phyloP scores from a whole-genome alignment of 176 grass and related monocot genomes.

The Triticum urartu region DNA sequence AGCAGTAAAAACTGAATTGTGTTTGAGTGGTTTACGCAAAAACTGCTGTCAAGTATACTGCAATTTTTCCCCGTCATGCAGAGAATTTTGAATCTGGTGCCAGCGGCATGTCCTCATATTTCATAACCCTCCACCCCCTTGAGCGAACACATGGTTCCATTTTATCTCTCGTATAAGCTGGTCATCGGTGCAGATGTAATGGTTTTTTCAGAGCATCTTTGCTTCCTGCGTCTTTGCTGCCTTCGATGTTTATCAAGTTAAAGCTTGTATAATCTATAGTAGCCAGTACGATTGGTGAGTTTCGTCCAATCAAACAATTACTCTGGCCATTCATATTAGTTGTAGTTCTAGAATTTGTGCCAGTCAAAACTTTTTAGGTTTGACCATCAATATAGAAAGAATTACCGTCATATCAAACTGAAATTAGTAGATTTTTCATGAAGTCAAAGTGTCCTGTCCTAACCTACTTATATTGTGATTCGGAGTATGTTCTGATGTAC shows the following conservation, averaged over 20 bases:
- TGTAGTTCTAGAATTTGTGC: background rate
- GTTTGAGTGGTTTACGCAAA: background rate
- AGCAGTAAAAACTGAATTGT: background rate
- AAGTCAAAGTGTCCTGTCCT: background rate
- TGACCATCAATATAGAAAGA: background rate
- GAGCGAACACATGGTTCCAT: background rate
- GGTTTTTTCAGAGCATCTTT: background rate
- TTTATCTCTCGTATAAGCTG: background rate
- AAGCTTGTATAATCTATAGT: background rate
- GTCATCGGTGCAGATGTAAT: background rate
- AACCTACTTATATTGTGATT: background rate
- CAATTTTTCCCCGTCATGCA: background rate
- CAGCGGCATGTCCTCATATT: background rate
- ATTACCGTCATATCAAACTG: background rate
- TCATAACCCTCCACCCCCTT: too few relatives aligned
- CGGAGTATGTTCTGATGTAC: background rate
- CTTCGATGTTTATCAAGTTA: background rate
- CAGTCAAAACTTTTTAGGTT: background rate
- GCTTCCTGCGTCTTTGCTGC: background rate
- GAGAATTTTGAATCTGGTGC: background rate
- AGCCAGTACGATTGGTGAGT: background rate
- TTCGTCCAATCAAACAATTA: background rate
- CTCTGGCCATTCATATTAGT: background rate
- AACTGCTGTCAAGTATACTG: background rate
- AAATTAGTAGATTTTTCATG: background rate